phyloP scores from a whole-genome alignment of 108 stramenopile species.

The Cyclotella cryptica region DNA sequence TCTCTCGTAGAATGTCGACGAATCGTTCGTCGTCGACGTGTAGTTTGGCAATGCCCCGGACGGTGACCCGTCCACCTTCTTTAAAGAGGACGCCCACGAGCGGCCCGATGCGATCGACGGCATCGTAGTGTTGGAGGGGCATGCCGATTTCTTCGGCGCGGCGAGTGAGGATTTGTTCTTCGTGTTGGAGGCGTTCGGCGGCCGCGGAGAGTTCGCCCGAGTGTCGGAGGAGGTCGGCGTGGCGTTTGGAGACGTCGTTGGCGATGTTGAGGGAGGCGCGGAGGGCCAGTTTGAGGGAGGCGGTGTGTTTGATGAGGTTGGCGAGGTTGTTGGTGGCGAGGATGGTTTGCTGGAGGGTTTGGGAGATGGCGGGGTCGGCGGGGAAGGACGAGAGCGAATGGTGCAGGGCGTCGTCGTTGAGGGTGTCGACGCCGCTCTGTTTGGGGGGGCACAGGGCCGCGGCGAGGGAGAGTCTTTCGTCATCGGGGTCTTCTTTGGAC shows the following conservation, averaged over 20 bases:
- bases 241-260: slow-evolving; percentile 79
- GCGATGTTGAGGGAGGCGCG: slow-evolving; percentile 79
- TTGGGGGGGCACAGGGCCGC: slow-evolving; percentile 50
- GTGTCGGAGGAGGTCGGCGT: slow-evolving; percentile 81
- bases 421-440: background rate
- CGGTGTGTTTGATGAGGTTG: slow-evolving; percentile 63
- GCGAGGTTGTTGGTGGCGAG: slow-evolving; percentile 60
- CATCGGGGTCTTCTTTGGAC: background rate
- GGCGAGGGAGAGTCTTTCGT: slow-evolving; percentile 20
- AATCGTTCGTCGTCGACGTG: slow-evolving; percentile 86
- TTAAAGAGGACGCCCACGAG: slow-evolving; percentile 84
- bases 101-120: slow-evolving; percentile 78
- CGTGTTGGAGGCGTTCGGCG: slow-evolving; percentile 88
- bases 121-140: slow-evolving; percentile 88
- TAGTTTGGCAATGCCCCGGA: slow-evolving; percentile 75
- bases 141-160: slow-evolving; percentile 87
- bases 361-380: slow-evolving; percentile 20
- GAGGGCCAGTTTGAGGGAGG: slow-evolving; percentile 72
- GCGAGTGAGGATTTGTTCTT: slow-evolving; percentile 66
- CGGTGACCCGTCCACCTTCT: slow-evolving; percentile 57
- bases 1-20: slow-evolving; percentile 63
- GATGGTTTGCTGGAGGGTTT: slow-evolving; percentile 49
- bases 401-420: background rate
- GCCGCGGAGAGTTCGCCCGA: slow-evolving; percentile 87
- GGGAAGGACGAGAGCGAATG: no score